Conservation (phyloP, 2,329 filamentous ascomycete genomes). For the Escovopsis sp. region DNA sequence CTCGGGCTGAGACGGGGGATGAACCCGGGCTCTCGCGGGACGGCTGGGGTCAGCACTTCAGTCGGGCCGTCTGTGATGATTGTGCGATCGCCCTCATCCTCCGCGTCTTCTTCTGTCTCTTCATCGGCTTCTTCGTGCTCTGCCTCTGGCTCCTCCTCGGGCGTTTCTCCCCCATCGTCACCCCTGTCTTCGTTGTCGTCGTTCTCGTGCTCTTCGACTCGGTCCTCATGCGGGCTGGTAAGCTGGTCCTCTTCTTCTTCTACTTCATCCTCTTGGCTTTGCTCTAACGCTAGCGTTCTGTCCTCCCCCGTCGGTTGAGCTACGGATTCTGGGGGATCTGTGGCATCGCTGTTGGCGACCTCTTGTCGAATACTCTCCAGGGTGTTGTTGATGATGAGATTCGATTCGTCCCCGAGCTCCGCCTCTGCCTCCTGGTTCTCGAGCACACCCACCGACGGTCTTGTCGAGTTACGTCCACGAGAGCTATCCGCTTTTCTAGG, state of each 20-base stretch:
- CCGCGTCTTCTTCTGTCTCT: no score
- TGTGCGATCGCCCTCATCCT: slow-evolving; percentile 1
- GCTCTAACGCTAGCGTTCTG: no score
- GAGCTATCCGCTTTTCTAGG: background rate
- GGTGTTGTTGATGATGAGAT: slow-evolving; percentile 39
- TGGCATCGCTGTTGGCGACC: slow-evolving; percentile 6
- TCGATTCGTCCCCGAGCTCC: slow-evolving; percentile 40
- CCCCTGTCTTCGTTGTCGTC: no score
- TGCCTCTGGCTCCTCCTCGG: no score
- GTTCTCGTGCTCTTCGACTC: no score
- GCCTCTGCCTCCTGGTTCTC: slow-evolving; percentile 7
- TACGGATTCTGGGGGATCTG: slow-evolving; percentile 3
- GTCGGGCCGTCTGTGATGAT: slow-evolving; percentile 1
- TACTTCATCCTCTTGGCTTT: no score
- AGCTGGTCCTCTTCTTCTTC: no score
- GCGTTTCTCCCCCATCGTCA: no score
- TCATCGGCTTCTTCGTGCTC: no score
- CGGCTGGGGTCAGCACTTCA: background rate
- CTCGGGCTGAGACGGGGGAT: slow-evolving; percentile 10
- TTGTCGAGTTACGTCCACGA: slow-evolving; percentile 14
- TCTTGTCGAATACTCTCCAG: slow-evolving; percentile 32
- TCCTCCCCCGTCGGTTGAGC: no score
- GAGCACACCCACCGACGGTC: slow-evolving; percentile 9
- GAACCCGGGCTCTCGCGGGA: slow-evolving; percentile 2
- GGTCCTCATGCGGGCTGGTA: no score